Conservation (phyloP, 768 basidiomycete species). For the Kwoniella dendrophila region DNA sequence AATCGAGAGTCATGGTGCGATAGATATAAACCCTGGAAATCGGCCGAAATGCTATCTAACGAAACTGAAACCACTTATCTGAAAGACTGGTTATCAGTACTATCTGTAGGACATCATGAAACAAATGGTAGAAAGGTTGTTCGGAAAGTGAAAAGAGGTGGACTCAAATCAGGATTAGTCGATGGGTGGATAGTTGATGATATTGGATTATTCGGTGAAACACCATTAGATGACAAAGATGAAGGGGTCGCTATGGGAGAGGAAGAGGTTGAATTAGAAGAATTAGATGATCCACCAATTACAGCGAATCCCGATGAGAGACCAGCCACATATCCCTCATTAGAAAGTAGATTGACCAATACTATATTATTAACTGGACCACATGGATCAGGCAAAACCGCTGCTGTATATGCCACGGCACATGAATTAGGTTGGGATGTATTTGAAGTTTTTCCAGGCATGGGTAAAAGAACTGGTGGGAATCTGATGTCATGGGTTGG, state of each 20-base stretch:
- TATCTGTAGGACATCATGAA: constrained; percentile 40
- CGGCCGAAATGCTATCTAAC: constrained; percentile 52
- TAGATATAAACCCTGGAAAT: constrained; percentile 42
- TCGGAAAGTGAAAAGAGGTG: constrained; percentile 40
- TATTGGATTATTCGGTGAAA: constrained; percentile 39
- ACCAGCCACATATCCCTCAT: constrained; percentile 28
- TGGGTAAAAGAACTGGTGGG: constrained; percentile 80
- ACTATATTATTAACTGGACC: constrained; percentile 84
- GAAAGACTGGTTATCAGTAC: constrained; percentile 50
- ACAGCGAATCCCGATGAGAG: constrained; percentile 23
- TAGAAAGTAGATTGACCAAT: constrained; percentile 66
- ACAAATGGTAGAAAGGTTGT: constrained; percentile 38
- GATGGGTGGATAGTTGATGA: constrained; percentile 57
- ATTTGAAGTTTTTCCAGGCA: constrained; percentile 94
- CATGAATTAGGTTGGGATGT: constrained; percentile 93
- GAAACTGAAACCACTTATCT: constrained; percentile 52
- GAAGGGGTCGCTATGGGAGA: constrained; percentile 16
- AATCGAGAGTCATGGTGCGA: constrained; percentile 52
- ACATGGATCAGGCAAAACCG: constrained; percentile 83
- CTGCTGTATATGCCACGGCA: constrained; percentile 89
- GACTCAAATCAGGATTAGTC: constrained; percentile 20
- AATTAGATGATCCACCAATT: constrained; percentile 28
- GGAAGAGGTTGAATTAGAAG: constrained; percentile 25
- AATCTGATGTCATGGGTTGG: constrained; percentile 80
- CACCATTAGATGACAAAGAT: background rate